Percentiles rank a stretch among this genome's conserved stretches.
Evolutionary conservation across 2,329 filamentous ascomycete genomes (phyloP).

Genomic region (Trichoderma koningii): DNA sequence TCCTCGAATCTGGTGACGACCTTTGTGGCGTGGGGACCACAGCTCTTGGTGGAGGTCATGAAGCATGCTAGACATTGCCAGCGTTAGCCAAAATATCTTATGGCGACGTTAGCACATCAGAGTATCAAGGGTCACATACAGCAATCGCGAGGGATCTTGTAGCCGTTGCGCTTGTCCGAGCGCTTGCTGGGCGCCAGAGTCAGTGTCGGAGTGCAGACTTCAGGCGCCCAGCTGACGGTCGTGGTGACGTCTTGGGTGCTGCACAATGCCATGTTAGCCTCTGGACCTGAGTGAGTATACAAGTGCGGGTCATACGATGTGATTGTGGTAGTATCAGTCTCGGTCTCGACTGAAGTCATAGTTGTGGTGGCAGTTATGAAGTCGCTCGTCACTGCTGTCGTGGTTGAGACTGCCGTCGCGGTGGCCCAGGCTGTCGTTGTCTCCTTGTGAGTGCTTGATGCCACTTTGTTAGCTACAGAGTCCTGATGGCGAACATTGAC

Average conservation of each 20-base stretch:
- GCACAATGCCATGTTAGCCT: background rate
- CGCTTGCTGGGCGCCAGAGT: background rate
- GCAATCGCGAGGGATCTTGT: background rate
- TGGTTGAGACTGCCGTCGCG: background rate
- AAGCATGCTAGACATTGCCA: constrained; percentile 1
- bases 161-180: background rate
- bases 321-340: background rate
- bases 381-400: background rate
- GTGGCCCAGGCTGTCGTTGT: constrained; percentile 4
- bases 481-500: background rate
- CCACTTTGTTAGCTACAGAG: background rate
- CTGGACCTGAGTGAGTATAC: background rate
- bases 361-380: background rate
- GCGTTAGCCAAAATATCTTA: background rate
- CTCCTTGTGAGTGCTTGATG: background rate
- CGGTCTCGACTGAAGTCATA: background rate
- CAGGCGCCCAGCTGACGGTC: constrained; percentile 7
- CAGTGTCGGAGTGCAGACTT: background rate
- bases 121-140: background rate
- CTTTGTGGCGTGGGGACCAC: background rate
- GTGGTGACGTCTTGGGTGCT: background rate
- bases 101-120: background rate
- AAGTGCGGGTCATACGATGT: background rate
- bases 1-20: background rate
- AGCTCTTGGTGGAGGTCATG: constrained; percentile 5